These are phyloP conservation scores for Vanderwaltozyma verrucispora DNA, from an alignment of 805 yeast species.

Conservation along the genomic window DNA sequence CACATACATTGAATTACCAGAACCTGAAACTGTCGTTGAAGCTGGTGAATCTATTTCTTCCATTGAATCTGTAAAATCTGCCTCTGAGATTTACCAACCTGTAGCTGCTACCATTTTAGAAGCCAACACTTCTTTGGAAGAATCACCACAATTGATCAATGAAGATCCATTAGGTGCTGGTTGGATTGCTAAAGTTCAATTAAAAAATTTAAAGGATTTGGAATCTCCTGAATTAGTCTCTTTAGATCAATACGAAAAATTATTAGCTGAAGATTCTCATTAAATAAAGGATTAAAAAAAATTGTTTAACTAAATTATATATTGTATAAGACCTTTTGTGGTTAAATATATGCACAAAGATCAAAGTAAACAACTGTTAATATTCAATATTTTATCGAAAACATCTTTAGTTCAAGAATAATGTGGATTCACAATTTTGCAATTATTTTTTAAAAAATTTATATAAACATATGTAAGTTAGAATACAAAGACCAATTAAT, in stretches of 20 bases:
- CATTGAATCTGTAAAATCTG: slow-evolving; percentile 90
- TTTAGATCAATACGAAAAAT: slow-evolving; percentile 45
- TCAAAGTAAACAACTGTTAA: no score
- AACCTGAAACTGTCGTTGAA: slow-evolving; percentile 47
- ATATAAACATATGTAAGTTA: no score
- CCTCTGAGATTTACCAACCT: slow-evolving; percentile 87
- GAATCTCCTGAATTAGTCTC: slow-evolving; percentile 39
- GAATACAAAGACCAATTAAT: not conserved
- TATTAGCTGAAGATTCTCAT: slow-evolving; percentile 42
- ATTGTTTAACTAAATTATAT: no score
- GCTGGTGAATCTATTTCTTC: slow-evolving; percentile 83
- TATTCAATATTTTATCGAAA: no score
- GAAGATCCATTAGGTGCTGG: slow-evolving; percentile 89
- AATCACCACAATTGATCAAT: slow-evolving; percentile 70
- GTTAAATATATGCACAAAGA: no score
- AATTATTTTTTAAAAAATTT: no score
- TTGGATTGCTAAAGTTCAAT: slow-evolving; percentile 76
- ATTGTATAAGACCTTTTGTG: no score
- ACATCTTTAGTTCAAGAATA: no score
- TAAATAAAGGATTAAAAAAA: no score
- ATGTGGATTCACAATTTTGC: not conserved
- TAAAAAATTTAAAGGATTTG: slow-evolving; percentile 39
- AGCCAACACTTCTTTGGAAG: slow-evolving; percentile 55
- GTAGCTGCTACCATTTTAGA: slow-evolving; percentile 67
- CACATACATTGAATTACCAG: slow-evolving; percentile 86